Base-by-base conservation (phyloP, 495 filamentous ascomycete species). In the Penicillium dipodomyicola region DNA sequence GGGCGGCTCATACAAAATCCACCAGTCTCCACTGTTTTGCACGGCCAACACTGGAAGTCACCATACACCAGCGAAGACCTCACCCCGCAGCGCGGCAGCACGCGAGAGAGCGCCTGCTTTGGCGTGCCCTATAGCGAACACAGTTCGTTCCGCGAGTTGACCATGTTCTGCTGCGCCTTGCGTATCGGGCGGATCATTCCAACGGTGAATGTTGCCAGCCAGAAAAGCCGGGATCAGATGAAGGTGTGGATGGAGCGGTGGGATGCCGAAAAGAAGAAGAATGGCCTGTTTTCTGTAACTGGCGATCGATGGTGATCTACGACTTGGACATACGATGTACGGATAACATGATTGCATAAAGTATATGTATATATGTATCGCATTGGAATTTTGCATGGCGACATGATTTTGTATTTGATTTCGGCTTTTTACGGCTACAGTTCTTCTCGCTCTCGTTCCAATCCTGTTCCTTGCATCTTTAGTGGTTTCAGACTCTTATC, bases 41-140 rank as follows among this genome's bases (percentile, higher is more conserved):
- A 90, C 65, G 84, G 85, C 0, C 70, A 77, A 3, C 82, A 83
- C 19, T 97, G 94, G 92, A 81, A 84, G 56, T 82, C 84, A 5
- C 71, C 77, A 10, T 97, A 89, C 63, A 74, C 74, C 0, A 78
- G 78, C 41, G 51, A 70, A 5, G 85, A 96, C 42, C 73, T 98
- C 22, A 78, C 82, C 10, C 87, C 91, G 1, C 86, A 93, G 73
- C 79, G 91, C 2, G 95, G 94, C 5, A 87, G 85, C 67, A 87
- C 87, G 22, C 77, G 79, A 43, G 84, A 88, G 56, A 86, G 87
- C 22, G 85, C 84, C 56, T 95, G 90, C 63, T 96, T 90, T 59
- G 91, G 88, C 12, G 94, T 97, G 22, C 94, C 94, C 40, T 98
- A 98, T 66, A 90, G 86, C 50, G 94, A 98, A 73, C 94, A 98